Base-by-base conservation (phyloP, 352 stramenopile genomes). In the Peronosclerospora sorghi region DNA sequence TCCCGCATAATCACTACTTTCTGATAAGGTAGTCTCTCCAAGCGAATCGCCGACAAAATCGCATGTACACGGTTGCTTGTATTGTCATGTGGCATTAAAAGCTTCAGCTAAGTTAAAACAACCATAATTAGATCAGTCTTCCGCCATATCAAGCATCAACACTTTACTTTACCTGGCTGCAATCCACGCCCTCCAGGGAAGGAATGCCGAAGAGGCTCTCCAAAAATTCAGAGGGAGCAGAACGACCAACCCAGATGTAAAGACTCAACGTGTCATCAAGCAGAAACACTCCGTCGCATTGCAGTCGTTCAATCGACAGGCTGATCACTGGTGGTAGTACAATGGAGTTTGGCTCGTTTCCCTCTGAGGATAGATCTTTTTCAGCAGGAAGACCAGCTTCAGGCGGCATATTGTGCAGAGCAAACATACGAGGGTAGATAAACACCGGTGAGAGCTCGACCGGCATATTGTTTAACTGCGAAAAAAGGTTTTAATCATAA, bases 351-450 rank as follows among this genome's bases (percentile, higher is more conserved):
- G 77, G 59, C 5, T 68, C 43, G 5, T 27, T 36, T 29, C 38
- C 49, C 17, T 71, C 42, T 9, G 40, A 21, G 13, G 54, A 24
- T 35, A 68, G 43, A 40, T 83, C 73, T 27, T 82, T 67, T 37
- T 65, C 42, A 8, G 48, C 50, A 14, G 87, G 81, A n/a, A 94
- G 50, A 36, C 95, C 94, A 18, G 68, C 86, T 38, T 89, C 82
- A 2, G 68, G 47, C 5, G 76, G 65, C 76, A 98, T 94, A 44
- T 97, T 94, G 65, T 94, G 72, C 30, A 97, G 59, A 36, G 86
- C 77, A 68, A 98, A 99, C 65, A 99, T 83, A 12, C 90, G 86
- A 19, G 96, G 95, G 68, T 99, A 98, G 41, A 98, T 94, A 65
- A 96, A 98, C 48, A 90, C 72, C 13, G 81, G 83, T 20, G 75